Conservation (phyloP, 1,139 yeast genomes). For the Pichiaceae sp. region DNA sequence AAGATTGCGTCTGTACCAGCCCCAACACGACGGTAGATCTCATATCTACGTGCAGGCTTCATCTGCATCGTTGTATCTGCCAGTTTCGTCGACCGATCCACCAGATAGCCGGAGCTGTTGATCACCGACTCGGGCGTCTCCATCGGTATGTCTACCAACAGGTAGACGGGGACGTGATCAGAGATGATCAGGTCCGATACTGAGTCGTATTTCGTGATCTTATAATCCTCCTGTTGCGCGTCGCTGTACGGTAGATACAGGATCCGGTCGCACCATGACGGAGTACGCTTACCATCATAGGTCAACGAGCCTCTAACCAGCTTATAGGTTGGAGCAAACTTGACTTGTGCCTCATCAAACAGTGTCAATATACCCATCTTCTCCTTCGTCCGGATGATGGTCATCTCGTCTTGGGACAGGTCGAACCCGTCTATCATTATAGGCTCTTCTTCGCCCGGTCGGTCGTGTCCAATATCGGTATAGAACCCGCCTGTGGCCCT, state of each 20-base stretch:
- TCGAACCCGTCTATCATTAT: constrained; percentile 4
- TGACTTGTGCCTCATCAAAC: constrained; percentile 53
- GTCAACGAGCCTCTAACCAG: constrained; percentile 39
- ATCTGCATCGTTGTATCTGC: constrained; percentile 32
- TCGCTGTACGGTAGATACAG: constrained; percentile 41
- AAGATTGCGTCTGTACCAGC: constrained; percentile 29
- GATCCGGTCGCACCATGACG: constrained; percentile 89
- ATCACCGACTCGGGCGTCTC: constrained; percentile 35
- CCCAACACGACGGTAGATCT: constrained; percentile 25
- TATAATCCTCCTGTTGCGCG: constrained; percentile 8
- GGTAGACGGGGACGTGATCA: constrained; percentile 39
- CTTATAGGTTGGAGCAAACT: constrained; percentile 74
- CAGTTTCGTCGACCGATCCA: constrained; percentile 24
- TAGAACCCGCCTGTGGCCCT: constrained; percentile 35
- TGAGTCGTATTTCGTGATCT: constrained; percentile 30
- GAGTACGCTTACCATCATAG: constrained; percentile 54
- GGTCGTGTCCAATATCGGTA: background rate
- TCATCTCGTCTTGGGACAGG: constrained; percentile 50
- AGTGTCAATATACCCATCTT: constrained; percentile 45
- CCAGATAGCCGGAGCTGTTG: constrained; percentile 31
- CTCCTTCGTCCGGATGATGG: constrained; percentile 28
- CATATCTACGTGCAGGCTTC: constrained; percentile 34
- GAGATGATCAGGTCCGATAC: constrained; percentile 35
- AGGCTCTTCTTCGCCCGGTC: constrained; percentile 2
- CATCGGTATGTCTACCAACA: constrained; percentile 36